Evolutionary conservation across 2,329 filamentous ascomycete genomes (phyloP).

Genomic region (Teratosphaeriaceae sp.): DNA sequence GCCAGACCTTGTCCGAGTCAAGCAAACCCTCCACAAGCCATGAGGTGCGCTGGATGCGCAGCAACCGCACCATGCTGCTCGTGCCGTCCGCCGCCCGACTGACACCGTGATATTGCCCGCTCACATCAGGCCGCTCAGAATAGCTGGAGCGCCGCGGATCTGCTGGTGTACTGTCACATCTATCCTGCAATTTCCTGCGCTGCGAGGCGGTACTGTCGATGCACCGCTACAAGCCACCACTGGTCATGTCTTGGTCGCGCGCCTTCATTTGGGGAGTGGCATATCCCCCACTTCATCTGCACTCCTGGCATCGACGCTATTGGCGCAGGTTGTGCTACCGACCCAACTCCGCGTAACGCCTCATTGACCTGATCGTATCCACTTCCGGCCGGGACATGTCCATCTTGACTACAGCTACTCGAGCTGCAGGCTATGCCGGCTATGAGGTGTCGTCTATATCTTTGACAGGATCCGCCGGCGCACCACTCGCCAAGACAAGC

Average conservation of each 20-base stretch:
- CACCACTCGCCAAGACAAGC: background rate
- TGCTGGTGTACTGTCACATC: background rate
- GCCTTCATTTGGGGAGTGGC: background rate
- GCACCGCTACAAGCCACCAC: slow-evolving; percentile 3
- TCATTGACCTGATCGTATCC: background rate
- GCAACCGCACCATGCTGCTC: slow-evolving; percentile 2
- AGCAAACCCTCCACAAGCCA: background rate
- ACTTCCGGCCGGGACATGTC: background rate
- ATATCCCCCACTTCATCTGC: background rate
- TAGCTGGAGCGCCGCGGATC: slow-evolving; percentile 2
- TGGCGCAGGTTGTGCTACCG: background rate
- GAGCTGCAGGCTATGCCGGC: background rate
- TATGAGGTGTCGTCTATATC: background rate
- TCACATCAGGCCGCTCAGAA: slow-evolving; percentile 4
- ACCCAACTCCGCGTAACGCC: background rate
- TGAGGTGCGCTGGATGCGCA: slow-evolving; percentile 2
- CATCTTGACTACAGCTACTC: background rate
- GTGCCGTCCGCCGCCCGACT: background rate
- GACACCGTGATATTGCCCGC: slow-evolving; percentile 1
- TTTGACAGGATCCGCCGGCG: background rate
- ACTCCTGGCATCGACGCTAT: background rate
- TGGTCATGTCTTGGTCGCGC: background rate
- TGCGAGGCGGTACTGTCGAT: background rate
- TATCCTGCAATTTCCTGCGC: slow-evolving; percentile 3
- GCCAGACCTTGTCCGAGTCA: background rate